Percentiles rank a stretch among this genome's conserved stretches.
Evolutionary conservation across 306 rosid genomes (phyloP).

Genomic region (Trifolium repens): DNA sequence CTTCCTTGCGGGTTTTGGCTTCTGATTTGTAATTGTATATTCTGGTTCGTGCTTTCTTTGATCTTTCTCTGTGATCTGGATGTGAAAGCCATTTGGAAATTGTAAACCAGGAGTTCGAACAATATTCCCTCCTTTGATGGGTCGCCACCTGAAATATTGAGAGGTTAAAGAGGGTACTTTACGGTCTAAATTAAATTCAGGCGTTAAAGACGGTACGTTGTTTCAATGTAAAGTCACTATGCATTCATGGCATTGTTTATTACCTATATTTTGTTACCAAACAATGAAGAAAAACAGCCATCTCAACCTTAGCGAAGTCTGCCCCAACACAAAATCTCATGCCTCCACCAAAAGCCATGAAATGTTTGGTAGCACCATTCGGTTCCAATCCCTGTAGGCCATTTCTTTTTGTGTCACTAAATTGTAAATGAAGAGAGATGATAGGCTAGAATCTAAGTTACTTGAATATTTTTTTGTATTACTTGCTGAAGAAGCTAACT

Average conservation of each 20-base stretch:
- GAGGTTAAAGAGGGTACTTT: constrained; percentile 30
- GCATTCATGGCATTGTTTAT: constrained; percentile 8
- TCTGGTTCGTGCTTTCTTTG: constrained; percentile 37
- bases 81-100: constrained; percentile 80
- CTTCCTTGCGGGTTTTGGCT: constrained; percentile 18
- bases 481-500: constrained; percentile 20
- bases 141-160: constrained; percentile 57
- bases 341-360: constrained; percentile 99
- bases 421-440: constrained; percentile 13
- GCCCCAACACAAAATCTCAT: constrained; percentile 99
- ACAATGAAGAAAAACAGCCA: constrained; percentile 93
- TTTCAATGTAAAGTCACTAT: constrained; percentile 15
- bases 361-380: constrained; percentile 70
- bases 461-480: background rate
- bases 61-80: constrained; percentile 60
- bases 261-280: constrained; percentile 87
- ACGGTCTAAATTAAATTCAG: background rate
- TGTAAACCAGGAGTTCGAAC: constrained; percentile 76
- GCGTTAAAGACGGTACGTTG: background rate
- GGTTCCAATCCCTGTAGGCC: constrained; percentile 64
- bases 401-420: constrained; percentile 30
- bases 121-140: constrained; percentile 77
- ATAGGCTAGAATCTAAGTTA: constrained; percentile 22
- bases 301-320: constrained; percentile 88
- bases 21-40: constrained; percentile 35